These are phyloP conservation scores for Cenchrus americanus DNA, from an alignment of 176 grass and related monocot species.

Conservation along the genomic window DNA sequence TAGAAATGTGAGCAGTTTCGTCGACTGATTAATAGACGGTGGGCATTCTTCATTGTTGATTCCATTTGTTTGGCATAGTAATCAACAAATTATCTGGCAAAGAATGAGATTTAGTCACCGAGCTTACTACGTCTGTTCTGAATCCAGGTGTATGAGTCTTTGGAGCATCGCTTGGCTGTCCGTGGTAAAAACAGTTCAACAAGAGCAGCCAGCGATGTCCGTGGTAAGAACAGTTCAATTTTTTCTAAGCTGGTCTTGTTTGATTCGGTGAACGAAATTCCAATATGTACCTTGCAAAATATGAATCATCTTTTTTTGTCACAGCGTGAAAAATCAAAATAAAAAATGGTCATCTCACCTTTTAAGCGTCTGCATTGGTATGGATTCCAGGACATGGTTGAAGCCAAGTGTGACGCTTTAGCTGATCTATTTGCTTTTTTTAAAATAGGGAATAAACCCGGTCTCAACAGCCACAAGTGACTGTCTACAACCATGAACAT, in stretches of 20 bases:
- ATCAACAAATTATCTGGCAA: not conserved
- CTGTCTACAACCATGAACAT: no score
- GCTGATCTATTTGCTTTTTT: slow-evolving; percentile 84
- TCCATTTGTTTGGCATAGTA: not conserved
- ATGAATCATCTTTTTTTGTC: not conserved
- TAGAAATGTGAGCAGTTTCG: not conserved
- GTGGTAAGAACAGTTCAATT: slow-evolving; percentile 46
- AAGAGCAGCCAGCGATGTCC: slow-evolving; percentile 62
- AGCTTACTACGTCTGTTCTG: not conserved
- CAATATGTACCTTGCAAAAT: slow-evolving; percentile 9
- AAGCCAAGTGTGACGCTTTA: slow-evolving; percentile 89
- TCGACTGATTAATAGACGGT: not conserved
- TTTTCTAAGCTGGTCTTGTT: not conserved
- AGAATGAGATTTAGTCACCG: not conserved
- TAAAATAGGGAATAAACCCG: no score
- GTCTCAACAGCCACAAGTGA: no score
- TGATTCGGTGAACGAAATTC: not conserved
- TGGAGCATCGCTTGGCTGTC: slow-evolving; percentile 80
- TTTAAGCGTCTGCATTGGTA: slow-evolving; percentile 26
- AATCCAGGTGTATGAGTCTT: slow-evolving; percentile 84
- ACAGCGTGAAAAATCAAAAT: not conserved
- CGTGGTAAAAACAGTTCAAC: slow-evolving; percentile 82
- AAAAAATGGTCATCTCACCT: not conserved
- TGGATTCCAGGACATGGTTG: slow-evolving; percentile 71
- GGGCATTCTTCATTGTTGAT: not conserved